Conservation (phyloP, 1,284 basidiomycete genomes). For the Leucoagaricus sp. region DNA sequence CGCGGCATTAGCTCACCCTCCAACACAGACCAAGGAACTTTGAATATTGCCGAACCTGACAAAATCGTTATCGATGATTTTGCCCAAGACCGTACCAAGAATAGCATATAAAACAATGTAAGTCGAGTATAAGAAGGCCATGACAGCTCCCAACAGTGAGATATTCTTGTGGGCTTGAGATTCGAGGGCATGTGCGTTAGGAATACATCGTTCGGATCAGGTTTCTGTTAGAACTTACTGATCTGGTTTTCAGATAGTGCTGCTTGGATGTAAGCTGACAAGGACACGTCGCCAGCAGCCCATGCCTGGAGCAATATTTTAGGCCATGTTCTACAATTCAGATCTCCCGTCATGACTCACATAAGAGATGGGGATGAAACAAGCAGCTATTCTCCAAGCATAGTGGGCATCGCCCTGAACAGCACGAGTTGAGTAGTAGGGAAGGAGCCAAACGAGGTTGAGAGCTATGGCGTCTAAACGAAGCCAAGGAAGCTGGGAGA, state of each 20-base stretch:
- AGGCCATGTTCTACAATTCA: no score
- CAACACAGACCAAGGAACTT: slow-evolving; percentile 25
- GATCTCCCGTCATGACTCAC: no score
- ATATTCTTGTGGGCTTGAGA: slow-evolving; percentile 23
- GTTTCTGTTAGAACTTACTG: slow-evolving; percentile 16
- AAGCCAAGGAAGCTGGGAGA: slow-evolving; percentile 33
- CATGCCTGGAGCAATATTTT: no score
- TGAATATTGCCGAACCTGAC: slow-evolving; percentile 22
- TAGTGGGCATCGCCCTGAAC: slow-evolving; percentile 26
- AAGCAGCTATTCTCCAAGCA: slow-evolving; percentile 33
- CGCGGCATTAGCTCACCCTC: slow-evolving; percentile 29
- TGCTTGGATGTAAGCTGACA: slow-evolving; percentile 35
- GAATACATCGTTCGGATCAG: no score
- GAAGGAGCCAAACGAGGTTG: slow-evolving; percentile 33
- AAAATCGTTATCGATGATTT: slow-evolving; percentile 28
- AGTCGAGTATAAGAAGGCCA: slow-evolving; percentile 33
- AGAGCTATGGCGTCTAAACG: slow-evolving; percentile 32
- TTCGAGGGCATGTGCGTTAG: no score
- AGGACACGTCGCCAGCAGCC: slow-evolving; percentile 36
- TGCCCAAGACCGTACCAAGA: slow-evolving; percentile 28
- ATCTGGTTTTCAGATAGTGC: slow-evolving; percentile 27
- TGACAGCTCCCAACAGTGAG: slow-evolving; percentile 33
- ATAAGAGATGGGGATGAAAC: slow-evolving; percentile 32
- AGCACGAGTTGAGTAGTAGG: slow-evolving; percentile 24
- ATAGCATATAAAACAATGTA: slow-evolving; percentile 34